Evolutionary conservation across 2,329 filamentous ascomycete genomes (phyloP).

Genomic region (Stemphylium vesicarium): DNA sequence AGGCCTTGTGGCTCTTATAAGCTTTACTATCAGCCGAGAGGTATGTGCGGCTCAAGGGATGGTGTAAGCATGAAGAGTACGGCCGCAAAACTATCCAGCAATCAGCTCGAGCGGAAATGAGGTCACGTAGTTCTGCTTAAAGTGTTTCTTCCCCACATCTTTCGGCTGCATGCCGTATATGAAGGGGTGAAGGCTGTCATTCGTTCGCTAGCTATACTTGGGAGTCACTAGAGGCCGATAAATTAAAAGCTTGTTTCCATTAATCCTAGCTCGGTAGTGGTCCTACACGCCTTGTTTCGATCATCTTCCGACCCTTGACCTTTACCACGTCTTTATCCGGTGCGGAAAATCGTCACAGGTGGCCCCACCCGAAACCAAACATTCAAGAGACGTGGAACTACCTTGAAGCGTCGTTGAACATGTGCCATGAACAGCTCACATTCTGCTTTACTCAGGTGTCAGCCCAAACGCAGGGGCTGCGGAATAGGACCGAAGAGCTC

Average conservation of each 20-base stretch:
- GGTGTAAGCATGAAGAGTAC: not conserved
- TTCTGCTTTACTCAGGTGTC: too few species aligned
- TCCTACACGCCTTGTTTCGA: constrained; percentile 5
- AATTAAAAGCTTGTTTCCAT: constrained; percentile 16
- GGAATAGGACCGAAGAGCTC: too few species aligned
- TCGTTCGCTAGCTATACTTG: not conserved
- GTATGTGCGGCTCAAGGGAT: constrained; percentile 12
- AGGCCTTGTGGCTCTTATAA: constrained; percentile 6
- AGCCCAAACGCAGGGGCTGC: too few species aligned
- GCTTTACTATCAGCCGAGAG: not conserved
- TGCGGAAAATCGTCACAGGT: not conserved
- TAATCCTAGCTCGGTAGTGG: constrained; percentile 12
- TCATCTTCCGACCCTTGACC: constrained; percentile 5
- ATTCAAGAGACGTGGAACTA: not conserved
- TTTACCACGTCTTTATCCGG: constrained; percentile 15
- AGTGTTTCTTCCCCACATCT: constrained; percentile 11
- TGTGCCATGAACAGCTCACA: not conserved
- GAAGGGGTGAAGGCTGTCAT: not conserved
- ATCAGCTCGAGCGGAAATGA: constrained; percentile 8
- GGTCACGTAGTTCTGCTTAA: constrained; percentile 6
- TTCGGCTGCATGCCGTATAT: constrained; percentile 6
- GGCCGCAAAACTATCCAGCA: constrained; percentile 7
- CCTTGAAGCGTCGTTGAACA: not conserved
- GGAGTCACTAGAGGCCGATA: not conserved
- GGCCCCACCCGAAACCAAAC: not conserved